phyloP scores from a whole-genome alignment of 371 early-diverging fungal genomes.

The Syncephalastrum contaminatum region DNA sequence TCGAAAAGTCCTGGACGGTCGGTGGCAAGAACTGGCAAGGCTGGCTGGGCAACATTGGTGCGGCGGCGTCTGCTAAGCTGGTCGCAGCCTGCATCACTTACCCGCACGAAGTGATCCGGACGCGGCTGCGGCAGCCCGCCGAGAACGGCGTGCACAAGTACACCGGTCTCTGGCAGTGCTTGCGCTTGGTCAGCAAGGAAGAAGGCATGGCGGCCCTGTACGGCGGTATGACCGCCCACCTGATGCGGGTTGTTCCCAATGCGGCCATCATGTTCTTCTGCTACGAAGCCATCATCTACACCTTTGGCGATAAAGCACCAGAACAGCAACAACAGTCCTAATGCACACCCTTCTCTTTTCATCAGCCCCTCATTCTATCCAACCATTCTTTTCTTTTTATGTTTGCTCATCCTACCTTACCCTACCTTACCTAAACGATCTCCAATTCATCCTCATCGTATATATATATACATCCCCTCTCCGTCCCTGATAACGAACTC shows the following conservation, averaged over 20 bases:
- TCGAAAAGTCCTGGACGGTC: constrained; percentile 11
- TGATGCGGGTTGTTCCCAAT: constrained; percentile 95
- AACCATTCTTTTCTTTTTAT: too few relatives aligned
- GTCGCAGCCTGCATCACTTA: constrained; percentile 87
- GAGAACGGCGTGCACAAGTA: constrained; percentile 69
- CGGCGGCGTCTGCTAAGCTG: constrained; percentile 87
- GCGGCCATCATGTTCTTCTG: constrained; percentile 95
- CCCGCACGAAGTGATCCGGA: constrained; percentile 75
- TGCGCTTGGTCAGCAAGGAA: constrained; percentile 71
- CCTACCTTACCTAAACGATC: too few relatives aligned
- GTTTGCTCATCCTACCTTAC: too few relatives aligned
- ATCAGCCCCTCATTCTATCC: too few relatives aligned
- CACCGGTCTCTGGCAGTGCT: constrained; percentile 72
- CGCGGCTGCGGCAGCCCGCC: constrained; percentile 75
- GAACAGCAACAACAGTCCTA: too few relatives aligned
- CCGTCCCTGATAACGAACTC: too few relatives aligned
- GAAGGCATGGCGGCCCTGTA: constrained; percentile 90
- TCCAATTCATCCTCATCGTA: too few relatives aligned
- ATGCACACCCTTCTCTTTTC: too few relatives aligned
- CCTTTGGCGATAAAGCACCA: constrained; percentile 29
- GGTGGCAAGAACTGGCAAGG: constrained; percentile 37
- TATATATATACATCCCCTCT: too few relatives aligned
- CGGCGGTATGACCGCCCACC: constrained; percentile 93
- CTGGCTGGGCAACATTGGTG: constrained; percentile 80
- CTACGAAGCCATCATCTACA: constrained; percentile 82